Conservation (phyloP, 768 basidiomycete genomes). For the Cubamyces sp. region DNA sequence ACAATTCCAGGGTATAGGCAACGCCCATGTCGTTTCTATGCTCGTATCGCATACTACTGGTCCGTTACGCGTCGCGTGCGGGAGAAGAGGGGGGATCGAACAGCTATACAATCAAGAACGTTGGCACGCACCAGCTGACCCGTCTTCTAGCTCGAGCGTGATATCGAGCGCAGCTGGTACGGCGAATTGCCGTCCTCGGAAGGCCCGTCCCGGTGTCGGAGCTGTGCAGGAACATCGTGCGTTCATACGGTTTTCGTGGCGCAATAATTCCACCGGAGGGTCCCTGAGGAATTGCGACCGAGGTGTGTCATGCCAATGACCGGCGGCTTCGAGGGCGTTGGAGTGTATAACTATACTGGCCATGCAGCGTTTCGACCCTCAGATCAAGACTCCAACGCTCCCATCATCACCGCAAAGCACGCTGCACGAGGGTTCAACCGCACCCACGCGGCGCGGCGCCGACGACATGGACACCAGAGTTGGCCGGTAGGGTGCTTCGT, state of each 20-base stretch:
- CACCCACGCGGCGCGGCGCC: not conserved
- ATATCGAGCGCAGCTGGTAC: not conserved
- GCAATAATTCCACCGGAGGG: no score
- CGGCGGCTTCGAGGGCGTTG: constrained; percentile 6
- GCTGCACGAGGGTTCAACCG: constrained; percentile 2
- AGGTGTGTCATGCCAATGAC: not conserved
- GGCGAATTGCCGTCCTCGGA: not conserved
- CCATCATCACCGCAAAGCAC: not conserved
- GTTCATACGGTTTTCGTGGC: not conserved
- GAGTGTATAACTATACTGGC: not conserved
- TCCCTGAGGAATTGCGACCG: no score
- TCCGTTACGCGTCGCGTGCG: no score
- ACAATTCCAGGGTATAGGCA: no score
- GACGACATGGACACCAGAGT: not conserved
- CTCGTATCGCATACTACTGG: no score
- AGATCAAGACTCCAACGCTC: constrained; percentile 15
- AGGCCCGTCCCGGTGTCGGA: not conserved
- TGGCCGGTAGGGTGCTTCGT: no score
- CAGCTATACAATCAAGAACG: no score
- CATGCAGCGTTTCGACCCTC: constrained; percentile 1
- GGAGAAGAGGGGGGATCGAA: no score
- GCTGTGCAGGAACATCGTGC: not conserved
- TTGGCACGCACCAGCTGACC: not conserved
- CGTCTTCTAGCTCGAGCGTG: not conserved
- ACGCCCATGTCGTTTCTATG: no score